Evolutionary conservation across 768 basidiomycete species (phyloP), one percentile per base, ranked within the genome.

Genomic region (Arthromyces matolae): DNA sequence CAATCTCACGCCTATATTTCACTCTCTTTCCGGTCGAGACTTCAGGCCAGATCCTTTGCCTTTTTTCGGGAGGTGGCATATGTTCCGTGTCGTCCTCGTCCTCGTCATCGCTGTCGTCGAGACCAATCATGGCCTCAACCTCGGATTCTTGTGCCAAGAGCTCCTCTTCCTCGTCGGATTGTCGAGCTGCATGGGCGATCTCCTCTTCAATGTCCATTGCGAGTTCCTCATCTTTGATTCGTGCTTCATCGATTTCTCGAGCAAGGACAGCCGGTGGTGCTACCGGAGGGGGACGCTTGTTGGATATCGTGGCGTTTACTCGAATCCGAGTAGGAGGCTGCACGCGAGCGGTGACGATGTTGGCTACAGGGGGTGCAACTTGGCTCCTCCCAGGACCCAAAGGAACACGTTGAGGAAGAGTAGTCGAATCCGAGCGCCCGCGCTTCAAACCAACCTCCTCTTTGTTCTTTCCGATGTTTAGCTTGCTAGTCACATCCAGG

Each of bases 11-110:
- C 63, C 78, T 67, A 58, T 83, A 84, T 54, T 71, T 72, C 47
- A 73, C 61, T 8, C 77, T 79, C 50, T 74, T 79, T 33, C 79
- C 79, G 3, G 86, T 84, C 19, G 79, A 72, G 48, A 84, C 69
- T 33, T 87, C 83, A n/a, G 89, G 89, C 86, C 89, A 91, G 36
- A 83, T 60, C 43, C 80, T 76, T 33, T 75, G 62, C 19, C 69
- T 63, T 52, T 76, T 77, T 41, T 70, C 53, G 35, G 64, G 68
- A 9, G 64, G 69, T 9, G 56, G 55, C 14, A 58, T 47, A 41
- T 55, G 59, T 14, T 59, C 44, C 19, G 59, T 53, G n/a, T n/a
- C n/a, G n/a, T 64, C 60, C 5, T 62, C 59, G 32, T 70, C 73
- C 10, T 76, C 75, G 24, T 78, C 76, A 28, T 78, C 76, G 52